phyloP scores from a whole-genome alignment of 179 eudicot genomes.

The Monotropa hypopitys region DNA sequence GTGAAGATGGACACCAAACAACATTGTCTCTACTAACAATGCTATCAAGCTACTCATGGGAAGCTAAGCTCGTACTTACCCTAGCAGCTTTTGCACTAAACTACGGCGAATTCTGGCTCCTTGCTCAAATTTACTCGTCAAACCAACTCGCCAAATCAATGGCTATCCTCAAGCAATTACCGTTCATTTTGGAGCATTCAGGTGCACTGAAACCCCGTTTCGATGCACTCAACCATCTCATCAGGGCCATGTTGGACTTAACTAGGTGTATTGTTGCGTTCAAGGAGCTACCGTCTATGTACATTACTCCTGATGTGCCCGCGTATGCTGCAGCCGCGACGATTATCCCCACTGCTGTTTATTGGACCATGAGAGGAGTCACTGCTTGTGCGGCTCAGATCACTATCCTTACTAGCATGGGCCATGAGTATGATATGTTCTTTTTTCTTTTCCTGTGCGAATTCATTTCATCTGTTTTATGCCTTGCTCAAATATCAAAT shows the following conservation, averaged over 20 bases:
- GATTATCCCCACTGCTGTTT: constrained; percentile 46
- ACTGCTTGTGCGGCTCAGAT: constrained; percentile 53
- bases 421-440: constrained; percentile 37
- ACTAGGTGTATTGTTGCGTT: constrained; percentile 54
- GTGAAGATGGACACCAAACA: constrained; percentile 44
- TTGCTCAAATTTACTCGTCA: constrained; percentile 42
- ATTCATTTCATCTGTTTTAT: too few relatives aligned
- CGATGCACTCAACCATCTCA: constrained; percentile 38
- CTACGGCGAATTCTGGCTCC: constrained; percentile 76
- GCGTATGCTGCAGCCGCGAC: too few relatives aligned
- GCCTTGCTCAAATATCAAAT: too few relatives aligned
- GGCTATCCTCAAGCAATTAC: constrained; percentile 52
- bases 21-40: constrained; percentile 35
- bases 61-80: constrained; percentile 49
- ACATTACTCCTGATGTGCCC: constrained; percentile 30
- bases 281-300: constrained; percentile 46
- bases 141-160: constrained; percentile 60
- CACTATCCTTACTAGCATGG: constrained; percentile 37
- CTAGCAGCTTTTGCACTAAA: constrained; percentile 55
- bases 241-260: constrained; percentile 35
- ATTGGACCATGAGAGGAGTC: constrained; percentile 54
- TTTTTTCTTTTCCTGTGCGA: background rate
- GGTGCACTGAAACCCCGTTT: constrained; percentile 42
- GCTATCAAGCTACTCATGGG: constrained; percentile 55
- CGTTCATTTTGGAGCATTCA: constrained; percentile 30